phyloP scores from a whole-genome alignment of 2,329 filamentous ascomycete species.

The Nothophoma quercina region DNA sequence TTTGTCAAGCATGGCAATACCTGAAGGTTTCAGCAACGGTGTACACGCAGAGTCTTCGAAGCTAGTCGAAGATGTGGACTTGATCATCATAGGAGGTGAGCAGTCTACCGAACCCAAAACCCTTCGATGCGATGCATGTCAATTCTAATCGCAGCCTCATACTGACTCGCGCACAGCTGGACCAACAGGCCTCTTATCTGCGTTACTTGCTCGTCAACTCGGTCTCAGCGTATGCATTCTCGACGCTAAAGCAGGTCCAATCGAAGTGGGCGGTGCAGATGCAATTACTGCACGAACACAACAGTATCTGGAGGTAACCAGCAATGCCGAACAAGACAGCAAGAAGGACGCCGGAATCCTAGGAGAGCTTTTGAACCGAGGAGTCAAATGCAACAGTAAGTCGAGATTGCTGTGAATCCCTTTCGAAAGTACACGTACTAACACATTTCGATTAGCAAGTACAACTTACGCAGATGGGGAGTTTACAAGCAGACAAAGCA shows the following conservation, averaged over 20 bases:
- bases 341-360: conserved; percentile 16
- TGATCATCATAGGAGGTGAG: conserved; percentile 28
- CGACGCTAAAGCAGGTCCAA: conserved; percentile 48
- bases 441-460: conserved; percentile 45
- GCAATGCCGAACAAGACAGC: conserved; percentile 45
- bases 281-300: conserved; percentile 60
- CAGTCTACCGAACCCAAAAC: too few relatives aligned
- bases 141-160: neutral
- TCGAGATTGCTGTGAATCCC: too few relatives aligned
- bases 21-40: neutral
- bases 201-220: conserved; percentile 53
- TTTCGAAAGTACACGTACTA: too few relatives aligned
- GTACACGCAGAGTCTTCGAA: neutral
- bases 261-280: conserved; percentile 57
- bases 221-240: conserved; percentile 54
- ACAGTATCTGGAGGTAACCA: conserved; percentile 57
- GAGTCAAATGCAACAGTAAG: conserved; percentile 60
- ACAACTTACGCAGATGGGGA: conserved; percentile 57
- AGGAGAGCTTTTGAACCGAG: conserved; percentile 49
- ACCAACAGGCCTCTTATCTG: conserved; percentile 57
- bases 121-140: too few relatives aligned
- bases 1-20: conserved; percentile 1
- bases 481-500: conserved; percentile 58
- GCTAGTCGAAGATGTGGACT: conserved; percentile 15
- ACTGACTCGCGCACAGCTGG: conserved; percentile 48